Evolutionary conservation across 768 basidiomycete species (phyloP), one percentile per base, ranked within the genome.

Genomic region (Neoboletus brunneissimus): DNA sequence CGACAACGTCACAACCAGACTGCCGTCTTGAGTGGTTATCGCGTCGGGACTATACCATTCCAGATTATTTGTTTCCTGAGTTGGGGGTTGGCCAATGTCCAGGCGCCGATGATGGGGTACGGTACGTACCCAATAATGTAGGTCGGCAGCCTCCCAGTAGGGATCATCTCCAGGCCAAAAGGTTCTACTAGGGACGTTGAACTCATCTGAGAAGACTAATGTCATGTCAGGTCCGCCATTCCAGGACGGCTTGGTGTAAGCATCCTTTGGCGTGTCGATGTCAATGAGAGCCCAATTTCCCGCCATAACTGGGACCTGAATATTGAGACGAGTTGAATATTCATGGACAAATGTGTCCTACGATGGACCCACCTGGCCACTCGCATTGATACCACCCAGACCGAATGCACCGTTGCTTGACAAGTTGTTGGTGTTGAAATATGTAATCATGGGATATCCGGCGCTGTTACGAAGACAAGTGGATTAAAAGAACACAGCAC

Each of bases 111-210:
- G 54, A 56, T 51, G 69, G 64, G 64, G 64, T 37, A 68, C 22
- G 66, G 55, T 46, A 64, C 74, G 56, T 42, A 76, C 74, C 71
- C 75, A 75, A 51, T 76, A 77, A 57, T 79, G 71, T 27, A 80
- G 56, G 61, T 79, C 68, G 20, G 59, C 75, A 0, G 77, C 88
- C 66, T 90, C 87, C 88, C 88, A 89, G 63, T 88, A 92, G 4
- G 91, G 91, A 68, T 93, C 91, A 60, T 92, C 89, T 6, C 88
- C 88, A 41, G 86, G 82, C 73, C 88, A 91, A 65, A 92, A 92
- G 5, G 86, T 79, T 58, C 91, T 77, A 5, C 89, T 88, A 22
- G 86, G 84, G 25, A 74, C 75, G 66, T 92, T 86, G 67, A 93
- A 92, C 67, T 93, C 91, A 71, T 93, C 91, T 5, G 84, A 86